Base-by-base conservation (phyloP, 169 alveolate genomes). In the Pseudocohnilembus persalinus region DNA sequence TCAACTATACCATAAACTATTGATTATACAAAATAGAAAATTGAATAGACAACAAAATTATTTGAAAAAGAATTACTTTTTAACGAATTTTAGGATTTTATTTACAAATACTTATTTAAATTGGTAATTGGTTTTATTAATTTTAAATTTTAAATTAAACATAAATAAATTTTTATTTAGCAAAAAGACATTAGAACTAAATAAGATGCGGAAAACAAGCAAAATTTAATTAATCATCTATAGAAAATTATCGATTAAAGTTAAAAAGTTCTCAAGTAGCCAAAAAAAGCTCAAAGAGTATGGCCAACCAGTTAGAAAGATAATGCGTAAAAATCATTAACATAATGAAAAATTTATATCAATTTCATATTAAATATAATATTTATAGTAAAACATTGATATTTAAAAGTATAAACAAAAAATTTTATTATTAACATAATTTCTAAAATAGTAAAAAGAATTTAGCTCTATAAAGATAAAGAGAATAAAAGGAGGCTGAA, bases 221-320 rank as follows among this genome's bases (percentile, higher is more conserved):
- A 80, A 86, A 68, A 83, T 80, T 49, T 72, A 73, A 30, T 80
- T 73, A 24, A 81, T 74, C 31, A 29, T 74, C 0, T 34, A 77
- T 27, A 80, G 49, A 28, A 34, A 73, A 11, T 74, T 79, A 68
- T 83, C 76, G 30, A 35, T n/a, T 64, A 20, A 64, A 30, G 31
- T 29, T 16, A 64, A 0, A 24, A 86, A 86, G 29, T 30, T 33
- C 27, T 63, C 49, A 31, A 31, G 34, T 74, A 76, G n/a, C 34
- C 82, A 79, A 26, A 25, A 32, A 63, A 79, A 64, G 31, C 35
- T 29, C 63, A 79, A 49, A 79, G 90, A 80, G 24, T 35, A 27
- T 83, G 83, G 77, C 90, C 90, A 1, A 29, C 34, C n/a, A 80
- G 87, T 0, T 29, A 65, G 1, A 86, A 86, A 75, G 90, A 86